Base-by-base conservation (phyloP, 306 rosid genomes). In the Castanopsis chinensis region DNA sequence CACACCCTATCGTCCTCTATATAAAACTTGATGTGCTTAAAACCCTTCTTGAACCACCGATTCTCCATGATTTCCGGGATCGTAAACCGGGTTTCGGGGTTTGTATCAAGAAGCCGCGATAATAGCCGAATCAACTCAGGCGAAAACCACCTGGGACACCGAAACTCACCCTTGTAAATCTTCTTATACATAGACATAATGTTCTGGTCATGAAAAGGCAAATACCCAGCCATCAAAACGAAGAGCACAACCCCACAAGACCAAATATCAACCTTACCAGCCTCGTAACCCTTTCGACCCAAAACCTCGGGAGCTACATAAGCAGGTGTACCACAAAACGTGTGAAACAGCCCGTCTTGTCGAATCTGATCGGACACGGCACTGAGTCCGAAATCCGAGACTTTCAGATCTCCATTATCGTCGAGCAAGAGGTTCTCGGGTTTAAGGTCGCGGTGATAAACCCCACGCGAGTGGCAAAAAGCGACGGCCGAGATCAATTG, bases 251-350 rank as follows among this genome's bases (percentile, higher is more conserved):
- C 90, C 64, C 98, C 98, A 67, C 98, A 94, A 2, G 98, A 91
- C 98, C 98, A 94, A 15, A 94, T 88, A 78, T 94, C 98, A 20
- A 92, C 97, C 80, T 92, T 94, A 0, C 90, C 93, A 3, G 97
- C 97, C 58, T 94, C 98, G 43, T 94, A 94, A 0, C 98, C 98
- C 61, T 89, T 91, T 30, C 98, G 80, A 0, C 83, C 94, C 55
- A 94, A 75, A 55, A 94, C 97, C 87, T 94, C 98, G 1, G 98
- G 97, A 1, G 98, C 98, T 21, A 94, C 98, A 67, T 94, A 94
- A 0, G 97, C 97, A n/a, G 98, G 98, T 0, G 98, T 94, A 0
- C 98, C 98, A 21, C 98, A 94, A 73, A 94, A 94, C 7, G 98
- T 94, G 78, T 94, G 98, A 45, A 94, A 94, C 76, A 94, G 69